These are phyloP conservation scores for Calocybe gangraenosa DNA, from an alignment of 768 basidiomycete genomes.

Conservation along the genomic window DNA sequence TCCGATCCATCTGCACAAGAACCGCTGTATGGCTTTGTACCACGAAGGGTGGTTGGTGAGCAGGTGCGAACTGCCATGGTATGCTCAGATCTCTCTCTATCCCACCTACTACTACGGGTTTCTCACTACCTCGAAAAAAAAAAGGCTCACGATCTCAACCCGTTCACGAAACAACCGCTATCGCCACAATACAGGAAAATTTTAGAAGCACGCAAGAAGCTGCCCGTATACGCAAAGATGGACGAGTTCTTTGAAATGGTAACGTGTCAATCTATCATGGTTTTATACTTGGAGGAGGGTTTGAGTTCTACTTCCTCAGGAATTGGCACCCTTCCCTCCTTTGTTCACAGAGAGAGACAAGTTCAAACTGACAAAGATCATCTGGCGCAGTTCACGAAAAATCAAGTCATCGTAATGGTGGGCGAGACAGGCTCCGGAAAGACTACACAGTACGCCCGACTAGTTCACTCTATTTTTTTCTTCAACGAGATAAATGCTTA, in stretches of 20 bases:
- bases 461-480: no score
- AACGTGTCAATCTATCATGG: slow-evolving; percentile 35
- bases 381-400: slow-evolving; percentile 53
- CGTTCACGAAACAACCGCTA: slow-evolving; percentile 82
- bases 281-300: slow-evolving; percentile 32
- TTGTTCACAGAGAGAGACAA: no score
- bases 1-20: slow-evolving; percentile 40
- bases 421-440: slow-evolving; percentile 96
- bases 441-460: slow-evolving; percentile 83
- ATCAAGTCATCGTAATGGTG: slow-evolving; percentile 88
- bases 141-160: slow-evolving; percentile 78
- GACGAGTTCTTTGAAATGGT: slow-evolving; percentile 88
- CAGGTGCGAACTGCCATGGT: slow-evolving; percentile 72
- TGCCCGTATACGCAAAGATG: slow-evolving; percentile 93
- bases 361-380: slow-evolving; percentile 26
- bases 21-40: slow-evolving; percentile 71
- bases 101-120: not conserved
- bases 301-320: slow-evolving; percentile 42
- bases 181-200: slow-evolving; percentile 83
- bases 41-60: slow-evolving; percentile 59
- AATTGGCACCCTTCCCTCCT: slow-evolving; percentile 28
- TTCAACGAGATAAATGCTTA: not conserved
- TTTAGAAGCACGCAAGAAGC: slow-evolving; percentile 74
- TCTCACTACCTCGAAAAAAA: slow-evolving; percentile 43
- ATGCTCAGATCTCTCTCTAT: slow-evolving; percentile 31